phyloP scores from a whole-genome alignment of 78 protist species.

The Dictyostelium capitatum region DNA sequence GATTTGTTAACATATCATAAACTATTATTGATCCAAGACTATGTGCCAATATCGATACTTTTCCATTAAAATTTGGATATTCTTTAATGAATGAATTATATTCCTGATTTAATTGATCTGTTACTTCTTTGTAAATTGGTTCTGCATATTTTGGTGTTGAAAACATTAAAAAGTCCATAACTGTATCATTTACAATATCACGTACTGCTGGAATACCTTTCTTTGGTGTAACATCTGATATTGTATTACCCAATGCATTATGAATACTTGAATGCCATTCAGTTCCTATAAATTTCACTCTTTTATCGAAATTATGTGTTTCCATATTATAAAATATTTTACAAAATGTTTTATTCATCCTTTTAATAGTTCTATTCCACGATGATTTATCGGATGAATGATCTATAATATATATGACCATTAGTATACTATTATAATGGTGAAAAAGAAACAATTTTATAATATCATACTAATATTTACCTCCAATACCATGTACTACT shows the following conservation, averaged over 20 bases:
- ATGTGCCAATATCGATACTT: conserved; percentile 51
- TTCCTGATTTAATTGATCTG: conserved; percentile 19
- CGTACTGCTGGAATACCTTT: not conserved
- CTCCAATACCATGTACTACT: conserved; percentile 61
- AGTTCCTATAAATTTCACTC: conserved; percentile 35
- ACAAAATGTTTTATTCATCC: conserved; percentile 6
- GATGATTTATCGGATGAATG: conserved; percentile 14
- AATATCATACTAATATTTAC: no score
- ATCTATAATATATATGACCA: not conserved
- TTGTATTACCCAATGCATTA: not conserved
- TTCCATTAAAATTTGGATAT: conserved; percentile 56
- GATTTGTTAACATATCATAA: conserved; percentile 46
- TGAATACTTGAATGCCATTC: conserved; percentile 72
- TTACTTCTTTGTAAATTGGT: conserved; percentile 63
- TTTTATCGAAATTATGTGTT: not conserved
- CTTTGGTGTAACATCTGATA: conserved; percentile 53
- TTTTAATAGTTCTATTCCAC: conserved; percentile 22
- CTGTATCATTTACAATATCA: conserved; percentile 14
- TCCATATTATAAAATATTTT: conserved; percentile 24
- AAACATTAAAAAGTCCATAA: conserved; percentile 48
- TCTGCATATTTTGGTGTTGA: conserved; percentile 56
- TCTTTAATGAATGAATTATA: conserved; percentile 30
- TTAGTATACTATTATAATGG: no score
- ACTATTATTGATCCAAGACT: conserved; percentile 38
- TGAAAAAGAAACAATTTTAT: no score